Evolutionary conservation across 305 asterid species (phyloP).

Genomic region (Solanum hybrid): DNA sequence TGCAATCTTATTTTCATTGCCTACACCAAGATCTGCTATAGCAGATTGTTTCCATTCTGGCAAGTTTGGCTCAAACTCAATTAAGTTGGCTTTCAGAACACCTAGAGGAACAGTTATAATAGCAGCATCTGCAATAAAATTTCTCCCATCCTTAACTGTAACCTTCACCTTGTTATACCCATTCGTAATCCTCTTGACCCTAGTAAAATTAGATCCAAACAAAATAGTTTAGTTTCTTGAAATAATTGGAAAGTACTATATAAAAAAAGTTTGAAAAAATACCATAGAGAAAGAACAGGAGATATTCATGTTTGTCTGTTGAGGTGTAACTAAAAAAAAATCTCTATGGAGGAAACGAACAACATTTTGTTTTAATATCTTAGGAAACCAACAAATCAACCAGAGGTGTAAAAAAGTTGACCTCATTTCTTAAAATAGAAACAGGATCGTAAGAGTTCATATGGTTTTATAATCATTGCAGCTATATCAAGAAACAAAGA

Average conservation of each 20-base stretch:
- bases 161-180: conserved; percentile 67
- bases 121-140: conserved; percentile 77
- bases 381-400: not conserved
- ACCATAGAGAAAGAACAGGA: not conserved
- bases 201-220: conserved; percentile 12
- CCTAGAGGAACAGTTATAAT: conserved; percentile 89
- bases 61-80: conserved; percentile 74
- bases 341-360: not conserved
- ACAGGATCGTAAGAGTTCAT: not conserved
- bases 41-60: conserved; percentile 95
- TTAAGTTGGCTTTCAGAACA: conserved; percentile 66
- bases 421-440: not conserved
- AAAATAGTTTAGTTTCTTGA: not conserved
- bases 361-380: not conserved
- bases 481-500: not conserved
- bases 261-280: not conserved
- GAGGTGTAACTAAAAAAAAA: not conserved
- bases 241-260: not conserved
- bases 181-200: conserved; percentile 60
- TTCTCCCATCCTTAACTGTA: conserved; percentile 65
- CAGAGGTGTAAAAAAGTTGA: not conserved
- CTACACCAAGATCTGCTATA: conserved; percentile 92
- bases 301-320: not conserved
- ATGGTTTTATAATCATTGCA: not conserved
- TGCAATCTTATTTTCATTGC: conserved; percentile 90